A percentile compares a stretch with the other conserved stretches of the same genome.
Evolutionary conservation across 805 yeast genomes (phyloP).

Genomic region (Myxozyma lipomycoides): DNA sequence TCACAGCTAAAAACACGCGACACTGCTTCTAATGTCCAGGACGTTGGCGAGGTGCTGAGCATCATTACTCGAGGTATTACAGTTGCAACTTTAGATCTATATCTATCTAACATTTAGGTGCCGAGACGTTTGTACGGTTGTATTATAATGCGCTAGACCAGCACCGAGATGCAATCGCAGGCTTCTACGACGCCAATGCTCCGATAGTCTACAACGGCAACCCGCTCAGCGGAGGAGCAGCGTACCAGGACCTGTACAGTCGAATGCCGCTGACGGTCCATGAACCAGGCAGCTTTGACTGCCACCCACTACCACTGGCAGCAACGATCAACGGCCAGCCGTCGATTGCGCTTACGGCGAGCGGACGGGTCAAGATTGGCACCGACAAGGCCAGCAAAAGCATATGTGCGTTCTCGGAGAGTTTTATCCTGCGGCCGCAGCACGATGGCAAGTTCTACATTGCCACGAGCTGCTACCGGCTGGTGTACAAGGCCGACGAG

Average conservation of each 20-base stretch:
- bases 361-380: conserved; percentile 40
- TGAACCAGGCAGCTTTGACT: conserved; percentile 37
- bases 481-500: conserved; percentile 37
- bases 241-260: conserved; percentile 36
- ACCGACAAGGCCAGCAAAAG: conserved; percentile 31
- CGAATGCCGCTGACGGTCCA: conserved; percentile 39
- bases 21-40: no score
- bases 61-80: conserved; percentile 19
- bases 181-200: conserved; percentile 33
- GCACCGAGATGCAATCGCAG: conserved; percentile 32
- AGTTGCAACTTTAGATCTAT: neutral
- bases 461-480: conserved; percentile 32
- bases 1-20: no score
- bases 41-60: conserved; percentile 9
- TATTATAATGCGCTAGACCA: conserved; percentile 39
- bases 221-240: conserved; percentile 41
- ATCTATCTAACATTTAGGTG: conserved; percentile 37
- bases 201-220: conserved; percentile 44
- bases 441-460: conserved; percentile 32
- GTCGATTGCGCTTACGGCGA: conserved; percentile 33
- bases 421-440: conserved; percentile 24
- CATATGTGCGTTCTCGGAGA: conserved; percentile 36
- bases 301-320: conserved; percentile 41
- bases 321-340: conserved; percentile 20
- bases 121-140: conserved; percentile 38